These are phyloP conservation scores for Aaosphaeria pasadenensis DNA, from an alignment of 2,329 filamentous ascomycete species.

Conservation along the genomic window DNA sequence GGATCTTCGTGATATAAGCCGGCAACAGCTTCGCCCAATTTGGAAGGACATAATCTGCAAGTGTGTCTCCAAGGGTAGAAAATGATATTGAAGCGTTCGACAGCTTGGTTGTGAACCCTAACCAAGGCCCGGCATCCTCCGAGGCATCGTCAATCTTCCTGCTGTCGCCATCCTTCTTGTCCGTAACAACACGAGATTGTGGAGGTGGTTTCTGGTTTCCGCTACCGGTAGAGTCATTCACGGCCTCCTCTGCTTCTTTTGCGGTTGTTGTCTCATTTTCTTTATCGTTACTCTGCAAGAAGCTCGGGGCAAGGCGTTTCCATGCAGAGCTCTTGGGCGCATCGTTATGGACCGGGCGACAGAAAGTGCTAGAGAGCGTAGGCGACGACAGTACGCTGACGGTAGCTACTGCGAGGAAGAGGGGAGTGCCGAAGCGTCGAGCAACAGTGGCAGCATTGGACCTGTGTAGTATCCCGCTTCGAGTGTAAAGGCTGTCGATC, in stretches of 20 bases:
- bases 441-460: slow-evolving; percentile 11
- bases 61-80: slow-evolving; percentile 45
- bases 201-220: slow-evolving; percentile 32
- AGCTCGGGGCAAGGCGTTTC: slow-evolving; percentile 4
- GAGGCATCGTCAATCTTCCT: slow-evolving; percentile 3
- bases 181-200: slow-evolving; percentile 28
- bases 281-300: slow-evolving; percentile 2
- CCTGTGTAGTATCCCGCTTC: slow-evolving; percentile 8
- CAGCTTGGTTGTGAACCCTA: slow-evolving; percentile 29
- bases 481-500: slow-evolving; percentile 19
- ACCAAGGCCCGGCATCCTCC: slow-evolving; percentile 25
- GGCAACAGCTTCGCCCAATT: slow-evolving; percentile 79
- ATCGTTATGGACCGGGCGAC: slow-evolving; percentile 25
- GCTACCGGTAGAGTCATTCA: slow-evolving; percentile 12
- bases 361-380: slow-evolving; percentile 10
- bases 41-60: slow-evolving; percentile 73
- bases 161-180: slow-evolving; percentile 17
- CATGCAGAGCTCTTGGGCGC: slow-evolving; percentile 20
- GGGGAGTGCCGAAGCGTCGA: slow-evolving; percentile 27
- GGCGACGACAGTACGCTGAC: slow-evolving; percentile 17
- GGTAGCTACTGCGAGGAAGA: slow-evolving; percentile 22
- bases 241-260: slow-evolving; percentile 14
- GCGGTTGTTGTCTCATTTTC: slow-evolving; percentile 16
- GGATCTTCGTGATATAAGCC: slow-evolving; percentile 75
- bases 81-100: slow-evolving; percentile 25